Base-by-base conservation (phyloP, 768 basidiomycete genomes). In the Leccinum truebloodii region DNA sequence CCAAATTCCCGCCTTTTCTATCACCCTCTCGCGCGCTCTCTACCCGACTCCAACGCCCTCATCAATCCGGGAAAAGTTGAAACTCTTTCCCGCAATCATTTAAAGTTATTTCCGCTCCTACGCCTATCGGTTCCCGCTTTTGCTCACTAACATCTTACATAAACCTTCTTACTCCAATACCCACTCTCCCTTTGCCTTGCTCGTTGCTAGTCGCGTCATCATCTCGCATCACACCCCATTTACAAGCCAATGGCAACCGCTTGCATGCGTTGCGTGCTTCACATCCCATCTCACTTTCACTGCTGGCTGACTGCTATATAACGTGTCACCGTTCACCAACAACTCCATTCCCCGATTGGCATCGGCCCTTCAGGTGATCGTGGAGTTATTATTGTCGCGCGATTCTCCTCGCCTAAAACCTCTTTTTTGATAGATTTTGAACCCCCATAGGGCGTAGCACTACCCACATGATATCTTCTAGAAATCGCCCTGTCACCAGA, bases 81-180 rank as follows among this genome's bases (percentile, higher is more conserved):
- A 37, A 30, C 37, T 41, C 37, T 16, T 55, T 61, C 63, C 22
- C 63, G 65, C 60, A 55, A 18, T 53, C 51, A 61, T 57, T 54
- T 54, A 18, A 52, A 16, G 30, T 10, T 58, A 52, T 59, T 34
- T 34, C 50, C 49, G 37, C 22, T 8, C 6, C 18, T 57, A 59
- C 41, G 65, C 52, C 52, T 65, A 62, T 65, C 60, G 52, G 57
- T 50, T 41, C 62, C 37, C 35, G 35, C 52, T 13, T 37, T 53
- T 24, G 34, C 26, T 16, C 16, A 18, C 39, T 39, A 18, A 39
- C 39, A 3, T 5, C 18, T 37, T 37, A 54, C 53, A 37, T 39
- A 54, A 53, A 49, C 6, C 22, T 9, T n/a, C 44, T 46, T 12
- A 5, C 44, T 46, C 4, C 44, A 41, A 18, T 41, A 18, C n/a